A percentile compares a stretch with the other conserved stretches of the same genome.
Evolutionary conservation across 345 rosid species (phyloP).

Genomic region (Gossypium ekmanianum): DNA sequence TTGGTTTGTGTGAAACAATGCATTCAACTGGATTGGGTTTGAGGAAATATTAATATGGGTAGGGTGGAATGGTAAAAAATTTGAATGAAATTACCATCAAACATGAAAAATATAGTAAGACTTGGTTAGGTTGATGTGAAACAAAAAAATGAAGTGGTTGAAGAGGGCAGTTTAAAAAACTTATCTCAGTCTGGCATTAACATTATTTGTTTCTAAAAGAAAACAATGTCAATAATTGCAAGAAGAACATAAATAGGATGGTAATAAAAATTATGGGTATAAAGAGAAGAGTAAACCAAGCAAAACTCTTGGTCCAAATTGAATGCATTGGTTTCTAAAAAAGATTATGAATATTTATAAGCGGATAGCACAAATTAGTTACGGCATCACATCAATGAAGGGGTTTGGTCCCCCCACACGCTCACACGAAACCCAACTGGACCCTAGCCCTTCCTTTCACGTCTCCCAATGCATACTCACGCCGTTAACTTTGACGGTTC

Average conservation of each 20-base stretch:
- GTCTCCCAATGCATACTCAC: neutral
- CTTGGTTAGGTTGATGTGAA: no score
- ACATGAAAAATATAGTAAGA: no score
- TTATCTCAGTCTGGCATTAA: no score
- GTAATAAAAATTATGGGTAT: neutral
- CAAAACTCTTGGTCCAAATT: conserved; percentile 3
- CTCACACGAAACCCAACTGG: conserved; percentile 28
- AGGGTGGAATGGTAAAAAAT: no score
- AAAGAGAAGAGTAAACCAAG: neutral
- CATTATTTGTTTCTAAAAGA: no score
- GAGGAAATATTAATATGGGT: no score
- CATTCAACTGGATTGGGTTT: no score
- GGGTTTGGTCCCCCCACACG: conserved; percentile 24
- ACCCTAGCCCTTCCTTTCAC: neutral
- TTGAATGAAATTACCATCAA: no score
- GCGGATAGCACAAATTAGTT: conserved; percentile 6
- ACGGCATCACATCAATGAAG: conserved; percentile 14
- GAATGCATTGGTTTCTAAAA: neutral
- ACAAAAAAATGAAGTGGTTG: no score
- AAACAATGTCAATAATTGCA: neutral
- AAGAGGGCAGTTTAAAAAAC: no score
- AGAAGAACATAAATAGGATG: neutral
- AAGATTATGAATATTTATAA: neutral
- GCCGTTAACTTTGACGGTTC: neutral
- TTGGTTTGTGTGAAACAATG: no score